Base-by-base conservation (phyloP, 805 yeast genomes). In the Kodamaea kakaduensis region DNA sequence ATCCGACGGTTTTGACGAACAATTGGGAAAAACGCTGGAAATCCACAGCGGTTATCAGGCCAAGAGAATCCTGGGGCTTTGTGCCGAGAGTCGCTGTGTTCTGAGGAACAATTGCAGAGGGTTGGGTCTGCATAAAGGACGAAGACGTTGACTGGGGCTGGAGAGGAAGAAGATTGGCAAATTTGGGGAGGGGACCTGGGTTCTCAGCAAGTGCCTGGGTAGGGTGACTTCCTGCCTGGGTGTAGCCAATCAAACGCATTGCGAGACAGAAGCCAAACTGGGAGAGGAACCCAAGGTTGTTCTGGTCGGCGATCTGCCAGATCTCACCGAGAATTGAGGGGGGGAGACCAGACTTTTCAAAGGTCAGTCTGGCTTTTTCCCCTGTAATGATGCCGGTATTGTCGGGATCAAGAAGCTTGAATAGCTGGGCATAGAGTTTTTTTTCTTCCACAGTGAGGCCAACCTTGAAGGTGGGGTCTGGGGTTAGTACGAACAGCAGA, bases 251-350 rank as follows among this genome's bases (percentile, higher is more conserved):
- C 46, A 87, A 67, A 56, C 99, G 76, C 77, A 93, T 73, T 14
- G 97, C 96, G 35, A 78, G 73, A 43, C 84, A 76, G 59, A 93
- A 93, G 17, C 89, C 90, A 38, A 73, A 69, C 52, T 81, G 85
- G 47, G 81, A 82, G 44, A 93, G 68, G 51, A 81, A 84, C 0
- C 99, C 99, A 44, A 78, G 71, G 62, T 87, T 87, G 40, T 78
- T 80, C n/a, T 76, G 73, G 61, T 93, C 99, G n/a, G 96, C 88
- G 22, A 84, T 56, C 57, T 84, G 89, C 98, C 98, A 93, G 44
- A 93, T 81, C 59, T 88, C 93, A 7, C 96, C 95, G 22, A 93
- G 68, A 19, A 75, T 64, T 12, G 79, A 68, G 3, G 94, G 81
- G 5, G 93, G 79, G 31, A 93, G 69, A 1, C 95, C 94, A 3